Evolutionary conservation across 2,329 filamentous ascomycete species (phyloP), one percentile per base, ranked within the genome.

Genomic region (Exophiala aquamarina): DNA sequence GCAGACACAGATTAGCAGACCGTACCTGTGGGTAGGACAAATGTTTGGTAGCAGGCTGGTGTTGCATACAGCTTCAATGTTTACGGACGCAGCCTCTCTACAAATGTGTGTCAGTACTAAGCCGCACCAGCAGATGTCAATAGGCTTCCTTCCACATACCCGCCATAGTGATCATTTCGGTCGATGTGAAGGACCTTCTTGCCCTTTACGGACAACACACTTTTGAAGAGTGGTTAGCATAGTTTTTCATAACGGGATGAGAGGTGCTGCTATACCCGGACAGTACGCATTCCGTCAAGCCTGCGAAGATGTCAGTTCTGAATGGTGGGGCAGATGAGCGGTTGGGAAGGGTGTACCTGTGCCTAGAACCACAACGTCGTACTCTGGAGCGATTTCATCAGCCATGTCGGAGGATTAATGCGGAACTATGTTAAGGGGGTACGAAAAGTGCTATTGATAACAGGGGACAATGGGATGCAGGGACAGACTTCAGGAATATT

Each of bases 121-220:
- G 5, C 18, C 5, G 19, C 44, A 37, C 26, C 28, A 38, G 15
- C 31, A 11, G 33, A 50, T 49, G 50, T 52, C 43, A 46, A 47
- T 41, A 61, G 56, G 47, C 59, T 26, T 44, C 54, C 44, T 32
- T 42, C 46, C 39, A 78, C 87, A 64, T 76, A 95, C 91, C 89
- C 93, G 81, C 93, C 93, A 67, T 96, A 97, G 77, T 97, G 91
- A 70, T 95, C 89, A 70, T 97, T 97, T 68, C 91, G 86, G 75
- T 97, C 93, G 70, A 98, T 95, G 77, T 98, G 93, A 58, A 98
- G 82, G 66, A 98, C 93, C 78, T 97, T 97, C 80, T 95, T 92
- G 71, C 92, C 92, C 79, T 97, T 96, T 64, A 97, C 92, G 76
- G 90, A 95, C 68, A 97, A 77, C 54, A 98, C 91, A 72, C 91